Base-by-base conservation (phyloP, 1,139 yeast genomes). In the Zhuliangozyma parablackwelliae region DNA sequence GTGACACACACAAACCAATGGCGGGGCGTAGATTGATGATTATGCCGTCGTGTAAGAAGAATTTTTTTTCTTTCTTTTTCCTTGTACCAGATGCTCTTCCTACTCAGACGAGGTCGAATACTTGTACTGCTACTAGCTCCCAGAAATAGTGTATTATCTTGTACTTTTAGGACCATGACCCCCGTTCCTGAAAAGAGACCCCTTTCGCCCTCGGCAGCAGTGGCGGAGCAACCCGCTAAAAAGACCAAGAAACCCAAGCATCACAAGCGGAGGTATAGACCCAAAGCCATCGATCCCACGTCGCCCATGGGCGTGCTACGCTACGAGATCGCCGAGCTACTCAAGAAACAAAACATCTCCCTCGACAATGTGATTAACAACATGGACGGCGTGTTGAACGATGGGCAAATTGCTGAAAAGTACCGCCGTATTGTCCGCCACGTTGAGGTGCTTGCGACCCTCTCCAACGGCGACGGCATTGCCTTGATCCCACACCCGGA, bases 381-480 rank as follows among this genome's bases (percentile, higher is more conserved):
- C 49, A 77, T 89, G 66, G 65, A 63, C 20, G 70, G 67, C 11
- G 69, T 89, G 12, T 65, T 87, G 38, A 85, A 85, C 54, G 78
- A 85, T 43, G 67, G 68, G 10, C 69, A 69, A 2, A 63, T 69
- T 5, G 71, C 68, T 35, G 63, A 64, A 4, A 64, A 65, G 41
- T 83, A 80, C 47, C 87, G 85, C 50, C 72, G 94, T 45, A 62
- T 60, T 5, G 81, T 79, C 1, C 58, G 65, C 1, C 63, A 78
- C 42, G 89, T 85, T n/a, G 58, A 72, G 42, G 69, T 92, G 27
- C 49, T 72, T 26, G 67, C 66, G 34, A 62, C 84, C 26, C 69
- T 87, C 9, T 83, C 96, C 2, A 84, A 80, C 45, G 97, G 97
- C 38, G 92, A 84, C 48, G 90, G 92, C 2, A 50, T 85, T 26